Conservation (phyloP, 768 basidiomycete species). For the Cubamyces sp. region DNA sequence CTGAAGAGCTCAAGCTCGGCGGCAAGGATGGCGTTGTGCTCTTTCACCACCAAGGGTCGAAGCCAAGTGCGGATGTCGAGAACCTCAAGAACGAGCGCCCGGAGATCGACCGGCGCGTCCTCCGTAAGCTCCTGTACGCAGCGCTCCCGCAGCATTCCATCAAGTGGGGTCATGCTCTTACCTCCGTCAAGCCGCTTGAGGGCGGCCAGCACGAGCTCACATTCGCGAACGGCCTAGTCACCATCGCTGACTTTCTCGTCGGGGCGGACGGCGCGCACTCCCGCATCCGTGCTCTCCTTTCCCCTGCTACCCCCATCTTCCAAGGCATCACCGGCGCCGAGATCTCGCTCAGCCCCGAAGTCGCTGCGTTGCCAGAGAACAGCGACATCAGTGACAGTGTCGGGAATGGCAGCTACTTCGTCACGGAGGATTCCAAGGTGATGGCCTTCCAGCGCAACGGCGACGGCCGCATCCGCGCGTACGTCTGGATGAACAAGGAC, state of each 20-base stretch:
- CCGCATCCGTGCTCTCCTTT: constrained; percentile 6
- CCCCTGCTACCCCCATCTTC: constrained; percentile 7
- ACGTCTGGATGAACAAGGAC: not conserved
- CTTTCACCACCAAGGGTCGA: not conserved
- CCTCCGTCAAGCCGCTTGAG: constrained; percentile 34
- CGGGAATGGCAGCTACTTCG: constrained; percentile 4
- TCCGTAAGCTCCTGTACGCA: constrained; percentile 16
- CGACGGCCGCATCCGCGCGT: constrained; percentile 13
- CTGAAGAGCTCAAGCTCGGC: constrained; percentile 12
- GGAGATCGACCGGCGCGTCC: constrained; percentile 20
- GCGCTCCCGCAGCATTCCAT: constrained; percentile 37
- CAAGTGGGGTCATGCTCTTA: constrained; percentile 45
- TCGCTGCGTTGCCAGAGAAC: constrained; percentile 9
- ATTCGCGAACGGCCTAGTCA: constrained; percentile 7
- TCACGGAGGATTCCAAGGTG: constrained; percentile 6
- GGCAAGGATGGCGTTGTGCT: constrained; percentile 10
- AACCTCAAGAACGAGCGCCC: constrained; percentile 11
- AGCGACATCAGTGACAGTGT: constrained; percentile 11
- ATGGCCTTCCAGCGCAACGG: constrained; percentile 11
- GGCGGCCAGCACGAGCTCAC: constrained; percentile 30
- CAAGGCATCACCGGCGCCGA: constrained; percentile 13
- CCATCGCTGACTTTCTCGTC: not conserved
- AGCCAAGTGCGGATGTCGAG: constrained; percentile 8
- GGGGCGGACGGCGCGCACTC: constrained; percentile 14
- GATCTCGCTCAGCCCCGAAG: constrained; percentile 3